Evolutionary conservation across 1,284 basidiomycete species (phyloP), one percentile per base, ranked within the genome.

Genomic region (Neonothopanus nambi): DNA sequence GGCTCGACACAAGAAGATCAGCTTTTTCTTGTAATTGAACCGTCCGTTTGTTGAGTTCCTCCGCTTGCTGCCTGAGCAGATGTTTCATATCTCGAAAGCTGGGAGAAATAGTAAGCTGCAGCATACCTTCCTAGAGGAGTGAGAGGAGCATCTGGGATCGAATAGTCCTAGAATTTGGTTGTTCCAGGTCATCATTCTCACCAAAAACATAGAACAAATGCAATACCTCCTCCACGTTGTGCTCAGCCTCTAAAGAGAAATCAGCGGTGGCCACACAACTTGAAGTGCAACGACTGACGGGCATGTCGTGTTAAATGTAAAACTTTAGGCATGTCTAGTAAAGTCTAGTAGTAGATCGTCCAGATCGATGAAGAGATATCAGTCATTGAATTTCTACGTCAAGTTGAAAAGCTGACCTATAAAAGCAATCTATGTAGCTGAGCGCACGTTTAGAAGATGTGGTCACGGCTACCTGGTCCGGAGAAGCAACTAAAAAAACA

Each of bases 1-100:
- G 62, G 53, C 67, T 69, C 18, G 66, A 61, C 23, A 69, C 66
- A 40, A 70, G 60, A n/a, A 70, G 66, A 18, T 69, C 65, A 1
- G 65, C 67, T 3, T 62, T 57, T 49, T 63, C 51, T 54, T 70
- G 69, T 38, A 69, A 61, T 20, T 45, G 20, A 11, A n/a, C 7
- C 24, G 49, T 44, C 26, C 43, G 28, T 2, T 33, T 17, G 13
- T 24, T 36, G 18, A 51, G 49, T 23, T 51, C 49, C 37, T 51
- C 49, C 9, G 49, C 17, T 44, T 51, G 49, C 15, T 21, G 49
- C 43, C 49, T 51, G 28, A 17, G 26, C 3, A 17, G n/a, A 42
- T 42, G 24, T 11, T 20, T 44, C 21, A 5, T 33, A 13, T 13
- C 30, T 33, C 30, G 30, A 28, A 28, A 5, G 5, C 26, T 11